phyloP scores from a whole-genome alignment of 2,329 filamentous ascomycete genomes.

The Talaromyces sp. region DNA sequence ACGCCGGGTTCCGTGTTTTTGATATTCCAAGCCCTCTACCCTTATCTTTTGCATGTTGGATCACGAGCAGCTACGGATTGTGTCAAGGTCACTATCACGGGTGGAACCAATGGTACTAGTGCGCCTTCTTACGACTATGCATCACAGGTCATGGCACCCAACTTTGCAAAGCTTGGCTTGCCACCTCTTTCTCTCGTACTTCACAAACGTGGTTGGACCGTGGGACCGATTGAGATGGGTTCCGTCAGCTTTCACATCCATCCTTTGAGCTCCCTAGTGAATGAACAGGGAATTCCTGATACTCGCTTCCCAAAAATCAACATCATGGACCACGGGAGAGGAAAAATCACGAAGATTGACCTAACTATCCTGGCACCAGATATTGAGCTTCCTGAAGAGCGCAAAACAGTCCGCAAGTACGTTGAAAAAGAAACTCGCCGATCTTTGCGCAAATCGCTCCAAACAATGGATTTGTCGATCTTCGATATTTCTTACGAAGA shows the following conservation, averaged over 20 bases:
- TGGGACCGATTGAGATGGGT: constrained; percentile 51
- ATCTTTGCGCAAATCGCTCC: constrained; percentile 20
- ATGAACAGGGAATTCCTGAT: neutral
- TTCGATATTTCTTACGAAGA: constrained; percentile 11
- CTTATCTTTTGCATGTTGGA: constrained; percentile 56
- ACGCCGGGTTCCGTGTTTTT: constrained; percentile 59
- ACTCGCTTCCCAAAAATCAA: constrained; percentile 36
- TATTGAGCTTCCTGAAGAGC: constrained; percentile 2
- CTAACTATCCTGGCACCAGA: constrained; percentile 46
- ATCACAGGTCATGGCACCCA: constrained; percentile 58
- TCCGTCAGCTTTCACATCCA: constrained; percentile 53
- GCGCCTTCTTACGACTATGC: constrained; percentile 62
- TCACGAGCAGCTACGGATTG: constrained; percentile 14
- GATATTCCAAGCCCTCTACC: constrained; percentile 62
- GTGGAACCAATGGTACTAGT: constrained; percentile 61
- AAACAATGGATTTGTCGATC: constrained; percentile 16
- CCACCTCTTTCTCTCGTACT: constrained; percentile 48
- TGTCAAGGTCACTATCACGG: constrained; percentile 52
- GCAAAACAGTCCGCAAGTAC: constrained; percentile 27
- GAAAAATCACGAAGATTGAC: constrained; percentile 38
- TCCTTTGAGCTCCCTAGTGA: constrained; percentile 33
- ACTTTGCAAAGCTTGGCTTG: constrained; percentile 54
- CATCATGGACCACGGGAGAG: constrained; percentile 31
- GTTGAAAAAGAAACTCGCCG: constrained; percentile 24
- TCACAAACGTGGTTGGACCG: constrained; percentile 57